Conservation (phyloP, 192 early-diverging fungal species). For the Coemansia sp. region DNA sequence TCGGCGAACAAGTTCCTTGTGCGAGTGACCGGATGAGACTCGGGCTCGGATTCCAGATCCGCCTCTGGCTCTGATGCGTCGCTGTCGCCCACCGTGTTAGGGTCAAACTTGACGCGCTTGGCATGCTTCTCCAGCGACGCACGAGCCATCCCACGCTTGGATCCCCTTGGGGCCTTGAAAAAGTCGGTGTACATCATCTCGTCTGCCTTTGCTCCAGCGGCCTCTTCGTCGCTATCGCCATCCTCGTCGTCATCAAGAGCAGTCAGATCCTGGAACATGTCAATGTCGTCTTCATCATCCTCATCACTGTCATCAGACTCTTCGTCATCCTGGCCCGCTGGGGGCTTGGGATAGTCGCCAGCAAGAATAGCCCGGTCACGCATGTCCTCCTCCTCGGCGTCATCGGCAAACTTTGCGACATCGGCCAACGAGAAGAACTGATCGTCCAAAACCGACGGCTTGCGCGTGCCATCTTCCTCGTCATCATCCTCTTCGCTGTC, state of each 20-base stretch:
- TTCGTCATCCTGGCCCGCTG: constrained; percentile 58
- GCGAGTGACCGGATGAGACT: neutral
- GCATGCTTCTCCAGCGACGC: constrained; percentile 32
- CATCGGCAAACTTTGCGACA: constrained; percentile 86
- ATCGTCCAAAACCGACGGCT: constrained; percentile 79
- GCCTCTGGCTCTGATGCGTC: constrained; percentile 41
- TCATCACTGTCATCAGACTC: constrained; percentile 50
- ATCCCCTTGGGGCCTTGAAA: constrained; percentile 67
- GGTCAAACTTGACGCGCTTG: constrained; percentile 52
- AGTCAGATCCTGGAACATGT: constrained; percentile 53
- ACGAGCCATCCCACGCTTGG: constrained; percentile 49
- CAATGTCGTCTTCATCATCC: constrained; percentile 62
- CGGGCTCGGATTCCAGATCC: constrained; percentile 8
- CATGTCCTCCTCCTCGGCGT: constrained; percentile 57
- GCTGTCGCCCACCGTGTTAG: constrained; percentile 33
- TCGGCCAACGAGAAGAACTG: constrained; percentile 92
- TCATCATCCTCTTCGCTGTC: constrained; percentile 48
- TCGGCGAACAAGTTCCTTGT: constrained; percentile 32
- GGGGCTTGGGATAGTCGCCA: constrained; percentile 47
- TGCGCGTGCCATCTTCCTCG: constrained; percentile 18
- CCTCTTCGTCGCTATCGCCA: constrained; percentile 64
- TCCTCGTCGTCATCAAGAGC: constrained; percentile 64
- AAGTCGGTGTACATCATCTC: constrained; percentile 86
- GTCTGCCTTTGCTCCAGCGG: constrained; percentile 56
- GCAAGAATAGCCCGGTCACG: constrained; percentile 56